Evolutionary conservation across 2,329 filamentous ascomycete genomes (phyloP), one percentile per base, ranked within the genome.

Genomic region (Monosporascus sp.): DNA sequence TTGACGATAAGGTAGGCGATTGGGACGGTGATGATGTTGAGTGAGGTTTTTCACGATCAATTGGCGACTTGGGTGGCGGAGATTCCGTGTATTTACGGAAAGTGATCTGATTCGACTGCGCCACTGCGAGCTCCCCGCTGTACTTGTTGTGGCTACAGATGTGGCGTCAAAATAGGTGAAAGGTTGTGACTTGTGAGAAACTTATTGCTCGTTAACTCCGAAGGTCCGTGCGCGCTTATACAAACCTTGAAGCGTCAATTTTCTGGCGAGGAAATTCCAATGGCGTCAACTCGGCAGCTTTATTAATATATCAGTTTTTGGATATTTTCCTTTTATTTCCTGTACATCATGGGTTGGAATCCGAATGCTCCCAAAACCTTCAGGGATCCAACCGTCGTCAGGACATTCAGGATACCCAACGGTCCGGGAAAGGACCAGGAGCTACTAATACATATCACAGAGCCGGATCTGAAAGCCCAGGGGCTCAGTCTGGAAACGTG

Each of bases 401-500:
- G 50, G 31, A 52, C 50, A 4, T 52, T 52, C 37, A 37, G 38
- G 17, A 48, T 52, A n/a, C 50, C 50, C 27, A 43, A 27, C 20
- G 22, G 27, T 20, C 20, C 20, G 7, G 40, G 11, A 16, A 37
- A 45, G 11, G 37, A 16, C 50, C 24, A 22, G 22, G 44, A 40
- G 5, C 19, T 52, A 19, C 19, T 35, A 20, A 52, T 52, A 16
- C 43, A 45, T 24, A 55, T 59, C 44, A 49, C 55, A 14, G 55
- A 59, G 35, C 55, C 57, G 7, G 48, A 49, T 26, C 49, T 59
- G 6, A 43, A 20, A 19, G 68, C 70, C 17, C 65, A 72, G 48
- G 69, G 69, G 45, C 64, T 72, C n/a, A 56, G 60, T 17, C 59
- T 72, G n/a, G 62, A 65, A 50, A 72, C 70, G 19, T 72, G 70